Percentiles rank a stretch among this genome's conserved stretches.
phyloP scores from a whole-genome alignment of 768 basidiomycete species.

The Serendipita sp. region DNA sequence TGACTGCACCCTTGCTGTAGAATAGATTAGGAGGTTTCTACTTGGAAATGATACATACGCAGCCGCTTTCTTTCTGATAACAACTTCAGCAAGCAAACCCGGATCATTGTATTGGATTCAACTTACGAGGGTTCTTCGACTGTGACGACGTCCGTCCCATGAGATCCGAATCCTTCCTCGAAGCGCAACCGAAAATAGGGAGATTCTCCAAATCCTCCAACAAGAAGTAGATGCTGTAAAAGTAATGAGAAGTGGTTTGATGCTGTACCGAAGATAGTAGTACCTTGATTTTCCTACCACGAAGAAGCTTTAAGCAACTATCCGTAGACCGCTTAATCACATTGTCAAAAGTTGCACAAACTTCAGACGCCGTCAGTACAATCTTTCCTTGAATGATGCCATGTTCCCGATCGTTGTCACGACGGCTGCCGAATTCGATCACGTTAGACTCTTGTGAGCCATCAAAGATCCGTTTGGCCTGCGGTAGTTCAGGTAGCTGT shows the following conservation, averaged over 20 bases:
- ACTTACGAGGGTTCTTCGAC: neutral
- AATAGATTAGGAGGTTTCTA: neutral
- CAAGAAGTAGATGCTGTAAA: slow-evolving; percentile 2
- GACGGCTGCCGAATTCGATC: slow-evolving; percentile 4
- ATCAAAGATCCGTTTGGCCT: slow-evolving; percentile 8
- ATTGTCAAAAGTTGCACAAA: neutral
- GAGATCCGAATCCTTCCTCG: neutral
- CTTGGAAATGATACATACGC: neutral
- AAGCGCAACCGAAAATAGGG: neutral
- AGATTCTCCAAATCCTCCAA: slow-evolving; percentile 7
- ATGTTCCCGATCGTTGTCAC: slow-evolving; percentile 6
- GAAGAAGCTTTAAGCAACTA: neutral
- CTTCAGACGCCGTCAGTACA: neutral
- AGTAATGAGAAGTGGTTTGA: neutral
- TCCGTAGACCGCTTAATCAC: neutral
- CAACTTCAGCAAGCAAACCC: neutral
- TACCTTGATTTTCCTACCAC: neutral
- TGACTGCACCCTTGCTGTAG: neutral
- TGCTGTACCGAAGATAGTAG: neutral
- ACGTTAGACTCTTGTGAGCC: neutral
- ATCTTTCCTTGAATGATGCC: slow-evolving; percentile 2
- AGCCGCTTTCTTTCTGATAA: neutral
- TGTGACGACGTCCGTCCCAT: neutral
- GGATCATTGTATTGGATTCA: neutral
- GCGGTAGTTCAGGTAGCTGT: too few relatives aligned